Conservation (phyloP, 2,329 filamentous ascomycete species). For the Thermothelomyces thermophilus region DNA sequence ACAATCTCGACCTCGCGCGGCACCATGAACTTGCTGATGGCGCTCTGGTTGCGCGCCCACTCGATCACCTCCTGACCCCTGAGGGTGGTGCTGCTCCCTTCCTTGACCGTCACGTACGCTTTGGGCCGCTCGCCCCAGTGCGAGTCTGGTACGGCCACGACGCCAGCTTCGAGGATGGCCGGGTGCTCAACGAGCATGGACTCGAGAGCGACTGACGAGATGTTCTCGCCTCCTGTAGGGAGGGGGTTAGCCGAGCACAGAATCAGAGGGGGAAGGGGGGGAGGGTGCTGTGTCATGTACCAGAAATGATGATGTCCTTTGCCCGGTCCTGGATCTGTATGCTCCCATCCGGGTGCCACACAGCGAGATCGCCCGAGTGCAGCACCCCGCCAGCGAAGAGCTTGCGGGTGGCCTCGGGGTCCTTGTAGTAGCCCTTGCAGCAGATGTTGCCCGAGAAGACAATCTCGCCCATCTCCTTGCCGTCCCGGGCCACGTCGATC, state of each 20-base stretch:
- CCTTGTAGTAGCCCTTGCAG: slow-evolving; percentile 85
- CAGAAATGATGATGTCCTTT: slow-evolving; percentile 97
- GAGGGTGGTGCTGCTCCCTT: slow-evolving; percentile 45
- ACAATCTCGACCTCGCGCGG: slow-evolving; percentile 69
- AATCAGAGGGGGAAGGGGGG: neutral
- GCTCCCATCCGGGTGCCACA: slow-evolving; percentile 86
- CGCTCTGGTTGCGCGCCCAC: slow-evolving; percentile 77
- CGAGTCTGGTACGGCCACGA: slow-evolving; percentile 78
- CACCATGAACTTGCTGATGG: slow-evolving; percentile 88
- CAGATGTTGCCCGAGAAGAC: slow-evolving; percentile 90
- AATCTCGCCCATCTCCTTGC: slow-evolving; percentile 45
- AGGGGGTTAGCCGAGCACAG: neutral
- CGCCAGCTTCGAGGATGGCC: slow-evolving; percentile 82
- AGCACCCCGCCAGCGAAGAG: slow-evolving; percentile 80
- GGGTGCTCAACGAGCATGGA: slow-evolving; percentile 84
- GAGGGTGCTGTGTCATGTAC: slow-evolving; percentile 39
- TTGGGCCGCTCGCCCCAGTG: slow-evolving; percentile 97
- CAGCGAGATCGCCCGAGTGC: slow-evolving; percentile 87
- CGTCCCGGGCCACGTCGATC: slow-evolving; percentile 45
- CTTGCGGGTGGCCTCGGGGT: slow-evolving; percentile 75
- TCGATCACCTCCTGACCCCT: slow-evolving; percentile 65
- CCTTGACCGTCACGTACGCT: slow-evolving; percentile 78
- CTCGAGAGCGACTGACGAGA: slow-evolving; percentile 88
- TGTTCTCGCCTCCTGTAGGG: slow-evolving; percentile 85
- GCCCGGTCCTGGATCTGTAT: slow-evolving; percentile 88